A percentile compares a stretch with the other conserved stretches of the same genome.
Evolutionary conservation across 2,329 filamentous ascomycete genomes (phyloP).

Genomic region (Beauveria asiatica): DNA sequence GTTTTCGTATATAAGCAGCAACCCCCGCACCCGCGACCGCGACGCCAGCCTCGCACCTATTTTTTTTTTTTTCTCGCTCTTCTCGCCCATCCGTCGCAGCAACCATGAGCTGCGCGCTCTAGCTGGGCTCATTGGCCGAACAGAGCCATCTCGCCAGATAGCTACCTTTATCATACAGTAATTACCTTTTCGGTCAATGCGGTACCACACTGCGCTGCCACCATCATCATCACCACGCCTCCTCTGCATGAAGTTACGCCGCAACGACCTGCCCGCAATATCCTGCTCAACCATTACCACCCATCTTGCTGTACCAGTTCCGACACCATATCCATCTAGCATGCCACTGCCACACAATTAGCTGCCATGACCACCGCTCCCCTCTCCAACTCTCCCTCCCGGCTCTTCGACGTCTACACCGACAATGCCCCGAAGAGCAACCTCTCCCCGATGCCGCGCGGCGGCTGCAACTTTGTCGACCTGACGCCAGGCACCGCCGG

Average conservation of each 20-base stretch:
- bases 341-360: slow-evolving; percentile 31
- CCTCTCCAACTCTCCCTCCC: slow-evolving; percentile 31
- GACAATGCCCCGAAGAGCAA: slow-evolving; percentile 29
- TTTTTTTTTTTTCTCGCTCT: not conserved
- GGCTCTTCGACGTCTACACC: slow-evolving; percentile 48
- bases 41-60: not conserved
- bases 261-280: not conserved
- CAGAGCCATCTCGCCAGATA: not conserved
- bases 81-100: not conserved
- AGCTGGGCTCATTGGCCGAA: slow-evolving; percentile 2
- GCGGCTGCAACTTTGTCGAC: slow-evolving; percentile 51
- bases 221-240: not conserved
- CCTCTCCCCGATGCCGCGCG: slow-evolving; percentile 35
- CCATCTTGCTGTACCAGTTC: not conserved
- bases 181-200: not conserved
- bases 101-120: not conserved
- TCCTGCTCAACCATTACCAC: not conserved
- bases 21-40: slow-evolving; percentile 13
- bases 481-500: slow-evolving; percentile 42
- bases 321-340: not conserved
- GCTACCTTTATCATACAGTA: not conserved
- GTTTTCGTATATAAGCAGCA: slow-evolving; percentile 5
- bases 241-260: not conserved
- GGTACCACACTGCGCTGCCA: not conserved
- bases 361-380: slow-evolving; percentile 42